These are phyloP conservation scores for Pleurostoma richardsiae DNA, from an alignment of 2,329 filamentous ascomycete species.

Conservation along the genomic window DNA sequence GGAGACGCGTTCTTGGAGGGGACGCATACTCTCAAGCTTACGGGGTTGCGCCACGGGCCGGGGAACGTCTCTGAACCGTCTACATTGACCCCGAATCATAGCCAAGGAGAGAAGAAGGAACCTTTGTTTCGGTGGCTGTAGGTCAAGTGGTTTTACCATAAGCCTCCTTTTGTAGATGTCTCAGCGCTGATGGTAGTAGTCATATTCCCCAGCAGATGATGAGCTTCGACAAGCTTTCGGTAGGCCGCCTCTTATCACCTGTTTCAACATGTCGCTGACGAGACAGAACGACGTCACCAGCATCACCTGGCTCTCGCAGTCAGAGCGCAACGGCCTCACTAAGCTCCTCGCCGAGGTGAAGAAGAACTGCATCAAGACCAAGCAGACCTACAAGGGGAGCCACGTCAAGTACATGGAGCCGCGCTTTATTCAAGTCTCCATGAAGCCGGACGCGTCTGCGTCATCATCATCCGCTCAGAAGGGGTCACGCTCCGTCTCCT, in stretches of 20 bases:
- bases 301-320: slow-evolving; percentile 10
- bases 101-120: slow-evolving; percentile 20
- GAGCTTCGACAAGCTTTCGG: slow-evolving; percentile 36
- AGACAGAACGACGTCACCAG: slow-evolving; percentile 27
- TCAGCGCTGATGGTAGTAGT: background rate
- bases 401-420: slow-evolving; percentile 37
- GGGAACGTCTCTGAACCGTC: slow-evolving; percentile 8
- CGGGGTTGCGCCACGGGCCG: background rate
- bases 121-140: slow-evolving; percentile 39
- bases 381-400: slow-evolving; percentile 28
- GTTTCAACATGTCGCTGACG: slow-evolving; percentile 6
- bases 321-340: slow-evolving; percentile 16
- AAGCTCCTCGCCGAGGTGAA: slow-evolving; percentile 31
- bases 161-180: too few relatives aligned
- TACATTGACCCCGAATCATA: slow-evolving; percentile 27
- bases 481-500: slow-evolving; percentile 20
- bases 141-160: slow-evolving; percentile 13
- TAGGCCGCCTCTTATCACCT: slow-evolving; percentile 10
- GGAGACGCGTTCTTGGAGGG: slow-evolving; percentile 30
- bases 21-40: slow-evolving; percentile 18
- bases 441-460: slow-evolving; percentile 15
- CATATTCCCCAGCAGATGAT: slow-evolving; percentile 24
- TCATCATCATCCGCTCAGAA: slow-evolving; percentile 7
- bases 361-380: slow-evolving; percentile 26
- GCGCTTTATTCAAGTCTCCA: slow-evolving; percentile 26